Conservation (phyloP, 2,329 filamentous ascomycete genomes). For the Neoarthrinium moseri region DNA sequence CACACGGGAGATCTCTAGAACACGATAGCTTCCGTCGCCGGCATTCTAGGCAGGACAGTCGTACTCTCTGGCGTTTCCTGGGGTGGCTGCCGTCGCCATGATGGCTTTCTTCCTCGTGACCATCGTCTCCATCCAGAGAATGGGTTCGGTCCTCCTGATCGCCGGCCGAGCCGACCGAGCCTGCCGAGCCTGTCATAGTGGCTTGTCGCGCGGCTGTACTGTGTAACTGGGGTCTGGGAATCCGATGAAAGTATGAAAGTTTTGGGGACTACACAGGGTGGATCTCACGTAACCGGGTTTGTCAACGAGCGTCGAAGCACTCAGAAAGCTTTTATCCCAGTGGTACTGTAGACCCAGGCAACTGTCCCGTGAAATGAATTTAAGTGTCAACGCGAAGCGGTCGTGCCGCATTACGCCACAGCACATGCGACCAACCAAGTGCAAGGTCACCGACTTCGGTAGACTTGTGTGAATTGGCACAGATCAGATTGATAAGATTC, state of each 20-base stretch:
- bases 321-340: too few relatives aligned
- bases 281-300: too few relatives aligned
- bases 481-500: conserved; percentile 24
- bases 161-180: neutral
- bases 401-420: neutral
- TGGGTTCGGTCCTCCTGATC: conserved; percentile 9
- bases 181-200: neutral
- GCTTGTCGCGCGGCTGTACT: too few relatives aligned
- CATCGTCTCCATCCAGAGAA: conserved; percentile 10
- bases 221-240: too few relatives aligned
- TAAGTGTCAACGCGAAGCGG: too few relatives aligned
- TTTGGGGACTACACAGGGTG: too few relatives aligned
- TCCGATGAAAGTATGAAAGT: too few relatives aligned
- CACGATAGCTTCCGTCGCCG: conserved; percentile 61
- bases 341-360: too few relatives aligned
- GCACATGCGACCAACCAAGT: neutral
- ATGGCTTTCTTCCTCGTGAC: conserved; percentile 24
- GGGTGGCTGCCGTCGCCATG: conserved; percentile 29
- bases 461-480: neutral
- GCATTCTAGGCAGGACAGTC: conserved; percentile 60
- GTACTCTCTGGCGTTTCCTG: conserved; percentile 58
- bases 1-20: conserved; percentile 60
- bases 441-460: conserved; percentile 9
- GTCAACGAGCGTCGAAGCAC: too few relatives aligned
- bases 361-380: too few relatives aligned